Evolutionary conservation across 2,329 filamentous ascomycete genomes (phyloP), one percentile per base, ranked within the genome.

Genomic region (Ceratocystis diversiconidia): DNA sequence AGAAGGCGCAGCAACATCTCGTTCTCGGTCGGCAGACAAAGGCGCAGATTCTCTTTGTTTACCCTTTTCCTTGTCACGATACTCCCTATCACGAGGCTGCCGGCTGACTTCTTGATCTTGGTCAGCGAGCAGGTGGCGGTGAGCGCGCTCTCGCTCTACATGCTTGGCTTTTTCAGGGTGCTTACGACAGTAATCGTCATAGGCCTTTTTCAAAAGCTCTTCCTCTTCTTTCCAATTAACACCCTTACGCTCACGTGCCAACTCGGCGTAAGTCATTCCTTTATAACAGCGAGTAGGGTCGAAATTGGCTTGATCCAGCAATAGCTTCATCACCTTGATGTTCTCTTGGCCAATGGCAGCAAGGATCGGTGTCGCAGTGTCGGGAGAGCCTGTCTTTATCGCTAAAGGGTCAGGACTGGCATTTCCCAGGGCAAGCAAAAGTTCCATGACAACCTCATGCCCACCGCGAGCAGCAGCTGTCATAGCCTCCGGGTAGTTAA

Each of bases 391-490:
- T 36, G 81, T 80, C 7, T 78, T 71, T 60, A 91, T 75, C 12
- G 89, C 83, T 5, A 82, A 79, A 41, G 90, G 90, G 70, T 94
- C 89, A 0, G 82, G 79, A 64, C 84, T 82, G 12, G 82, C 82
- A 61, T 81, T 79, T 2, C 87, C 87, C 69, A 90, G 77, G 7
- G 86, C 87, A 52, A 90, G 75, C 62, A 91, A 75, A 32, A 96
- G 82, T 72, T 92, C 89, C 68, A 96, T 84, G 28, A 95, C 88
- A 66, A 92, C 84, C 70, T 92, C 86, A 72, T 99, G 92, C 1
- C 94, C 94, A 66, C 92, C 94, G 74, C 90, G 87, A 36, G 94
- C 92, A 25, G 94, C 94, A 65, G 90, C 90, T 65, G 96, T 90
- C 75, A 96, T 85, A 59, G 91, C 90, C 69, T 92, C 88, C 0